Evolutionary conservation across 192 early-diverging fungal genomes (phyloP).

Genomic region (Chytriomyces hyalinus): DNA sequence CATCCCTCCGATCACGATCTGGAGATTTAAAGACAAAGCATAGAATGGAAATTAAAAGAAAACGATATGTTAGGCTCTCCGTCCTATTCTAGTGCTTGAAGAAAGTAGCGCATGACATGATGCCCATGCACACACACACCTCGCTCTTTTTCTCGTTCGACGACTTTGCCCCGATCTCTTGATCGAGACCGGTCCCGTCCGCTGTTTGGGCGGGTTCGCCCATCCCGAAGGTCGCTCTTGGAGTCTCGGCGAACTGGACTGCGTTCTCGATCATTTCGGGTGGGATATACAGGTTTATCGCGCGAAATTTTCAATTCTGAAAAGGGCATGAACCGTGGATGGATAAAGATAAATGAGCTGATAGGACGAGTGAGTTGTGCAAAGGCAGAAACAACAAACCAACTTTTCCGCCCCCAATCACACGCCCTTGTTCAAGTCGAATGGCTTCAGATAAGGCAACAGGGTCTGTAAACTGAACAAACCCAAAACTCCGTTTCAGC

Average conservation of each 20-base stretch:
- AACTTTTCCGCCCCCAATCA: conserved; percentile 48
- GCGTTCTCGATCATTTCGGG: conserved; percentile 3
- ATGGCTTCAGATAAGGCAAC: conserved; percentile 50
- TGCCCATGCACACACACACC: background rate
- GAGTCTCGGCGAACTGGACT: background rate
- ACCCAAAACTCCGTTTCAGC: conserved; percentile 55
- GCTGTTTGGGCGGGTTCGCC: background rate
- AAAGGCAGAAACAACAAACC: conserved; percentile 45
- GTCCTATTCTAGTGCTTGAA: too few species aligned
- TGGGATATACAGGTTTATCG: conserved; percentile 30
- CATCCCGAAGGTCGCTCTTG: background rate
- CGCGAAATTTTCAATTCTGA: conserved; percentile 52
- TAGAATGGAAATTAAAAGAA: background rate
- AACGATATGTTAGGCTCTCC: background rate
- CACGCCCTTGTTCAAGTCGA: conserved; percentile 45
- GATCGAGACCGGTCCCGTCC: conserved; percentile 13
- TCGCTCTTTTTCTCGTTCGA: conserved; percentile 5
- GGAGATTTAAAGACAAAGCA: background rate
- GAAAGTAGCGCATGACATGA: too few species aligned
- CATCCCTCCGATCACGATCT: background rate
- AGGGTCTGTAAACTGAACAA: conserved; percentile 59
- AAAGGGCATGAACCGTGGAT: conserved; percentile 3
- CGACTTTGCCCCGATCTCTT: background rate
- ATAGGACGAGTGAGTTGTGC: conserved; percentile 8
- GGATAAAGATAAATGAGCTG: background rate